Conservation (phyloP, 2,329 filamentous ascomycete species). For the Penicillium sp. region DNA sequence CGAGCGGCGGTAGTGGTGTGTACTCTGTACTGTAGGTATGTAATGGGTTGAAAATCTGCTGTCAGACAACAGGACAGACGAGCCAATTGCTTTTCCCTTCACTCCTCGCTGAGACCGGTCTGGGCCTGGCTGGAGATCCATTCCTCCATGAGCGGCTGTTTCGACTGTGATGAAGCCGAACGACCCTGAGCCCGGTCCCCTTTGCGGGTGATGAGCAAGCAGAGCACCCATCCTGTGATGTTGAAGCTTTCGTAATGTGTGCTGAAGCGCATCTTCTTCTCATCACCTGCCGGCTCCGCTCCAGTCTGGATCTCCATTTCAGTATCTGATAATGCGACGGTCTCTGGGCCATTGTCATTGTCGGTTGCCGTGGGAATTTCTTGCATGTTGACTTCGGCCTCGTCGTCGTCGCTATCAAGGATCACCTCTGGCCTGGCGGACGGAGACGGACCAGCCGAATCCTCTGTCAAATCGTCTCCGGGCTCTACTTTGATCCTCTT, state of each 20-base stretch:
- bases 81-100: conserved; percentile 12
- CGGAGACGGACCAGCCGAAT: not conserved
- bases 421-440: conserved; percentile 46
- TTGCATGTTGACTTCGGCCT: conserved; percentile 51
- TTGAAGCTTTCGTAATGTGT: conserved; percentile 94
- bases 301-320: not conserved
- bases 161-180: conserved; percentile 40
- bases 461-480: conserved; percentile 31
- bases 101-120: conserved; percentile 43
- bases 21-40: not conserved
- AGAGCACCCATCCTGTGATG: conserved; percentile 91
- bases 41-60: not conserved
- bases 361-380: conserved; percentile 60
- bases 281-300: conserved; percentile 54
- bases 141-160: conserved; percentile 76
- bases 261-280: conserved; percentile 86
- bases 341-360: conserved; percentile 18
- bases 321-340: not conserved
- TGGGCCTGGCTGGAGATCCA: conserved; percentile 78
- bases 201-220: conserved; percentile 80
- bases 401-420: conserved; percentile 66
- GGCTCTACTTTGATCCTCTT: not conserved
- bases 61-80: not conserved
- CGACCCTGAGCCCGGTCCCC: conserved; percentile 48
- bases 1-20: not conserved